These are phyloP conservation scores for Aspergillus nidulans DNA, from an alignment of 495 filamentous ascomycete species.

Conservation along the genomic window DNA sequence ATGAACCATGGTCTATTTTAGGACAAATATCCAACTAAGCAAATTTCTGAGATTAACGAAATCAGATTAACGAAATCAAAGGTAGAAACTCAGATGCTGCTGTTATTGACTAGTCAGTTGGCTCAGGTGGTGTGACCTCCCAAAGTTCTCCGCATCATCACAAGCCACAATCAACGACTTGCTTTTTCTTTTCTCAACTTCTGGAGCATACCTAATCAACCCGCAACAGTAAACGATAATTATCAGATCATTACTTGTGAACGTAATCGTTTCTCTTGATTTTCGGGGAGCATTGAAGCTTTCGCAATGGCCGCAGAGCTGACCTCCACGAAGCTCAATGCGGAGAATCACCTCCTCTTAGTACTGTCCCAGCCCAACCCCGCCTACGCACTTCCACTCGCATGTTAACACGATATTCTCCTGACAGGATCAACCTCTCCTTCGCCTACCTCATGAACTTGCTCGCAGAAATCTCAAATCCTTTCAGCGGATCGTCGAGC, in stretches of 20 bases:
- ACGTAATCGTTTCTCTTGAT: no score
- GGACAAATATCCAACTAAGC: background rate
- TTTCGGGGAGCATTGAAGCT: background rate
- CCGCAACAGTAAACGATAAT: background rate
- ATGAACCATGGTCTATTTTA: background rate
- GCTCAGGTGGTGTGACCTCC: conserved; percentile 14
- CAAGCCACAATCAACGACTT: conserved; percentile 9
- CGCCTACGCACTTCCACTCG: conserved; percentile 6
- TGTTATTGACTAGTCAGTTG: background rate
- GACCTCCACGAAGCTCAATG: conserved; percentile 64
- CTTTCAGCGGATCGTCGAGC: conserved; percentile 76
- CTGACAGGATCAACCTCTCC: conserved; percentile 84
- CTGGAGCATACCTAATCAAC: no score
- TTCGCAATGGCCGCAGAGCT: conserved; percentile 48
- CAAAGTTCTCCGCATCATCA: background rate
- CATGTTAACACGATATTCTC: conserved; percentile 12
- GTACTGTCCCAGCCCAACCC: conserved; percentile 48
- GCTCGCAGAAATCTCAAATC: conserved; percentile 89
- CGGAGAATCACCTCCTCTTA: conserved; percentile 67
- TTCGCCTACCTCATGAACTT: conserved; percentile 86
- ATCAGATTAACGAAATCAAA: no score
- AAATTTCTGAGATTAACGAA: no score
- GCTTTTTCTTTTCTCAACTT: background rate
- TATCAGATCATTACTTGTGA: no score
- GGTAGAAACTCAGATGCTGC: no score